A percentile compares a stretch with the other conserved stretches of the same genome.
Evolutionary conservation across 768 basidiomycete genomes (phyloP).

Genomic region (Fomitopsis serialis): DNA sequence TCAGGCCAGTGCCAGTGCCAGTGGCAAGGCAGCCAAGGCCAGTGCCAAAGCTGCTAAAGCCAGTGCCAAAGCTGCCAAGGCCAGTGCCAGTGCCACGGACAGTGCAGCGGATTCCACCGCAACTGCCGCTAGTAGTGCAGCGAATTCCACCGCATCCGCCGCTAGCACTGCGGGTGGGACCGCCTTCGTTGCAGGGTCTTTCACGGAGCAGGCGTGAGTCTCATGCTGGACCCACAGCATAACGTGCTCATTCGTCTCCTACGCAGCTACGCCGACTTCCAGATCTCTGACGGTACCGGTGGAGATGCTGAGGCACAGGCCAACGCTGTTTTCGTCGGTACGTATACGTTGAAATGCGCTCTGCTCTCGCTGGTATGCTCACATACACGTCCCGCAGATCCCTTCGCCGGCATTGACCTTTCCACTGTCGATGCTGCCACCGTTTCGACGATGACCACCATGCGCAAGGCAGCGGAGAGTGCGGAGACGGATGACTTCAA

Average conservation of each 20-base stretch:
- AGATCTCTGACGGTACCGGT: constrained; percentile 33
- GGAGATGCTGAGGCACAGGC: constrained; percentile 32
- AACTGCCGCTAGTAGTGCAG: background rate
- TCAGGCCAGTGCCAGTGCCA: no score
- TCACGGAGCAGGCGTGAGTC: background rate
- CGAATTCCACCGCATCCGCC: background rate
- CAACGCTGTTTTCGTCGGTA: constrained; percentile 32
- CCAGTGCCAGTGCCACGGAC: no score
- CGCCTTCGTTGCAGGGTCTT: background rate
- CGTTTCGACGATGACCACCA: constrained; percentile 22
- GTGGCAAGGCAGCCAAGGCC: no score
- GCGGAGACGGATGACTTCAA: constrained; percentile 34
- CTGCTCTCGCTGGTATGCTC: background rate
- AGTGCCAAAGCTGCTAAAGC: no score
- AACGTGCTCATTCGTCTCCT: background rate
- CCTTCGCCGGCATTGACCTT: constrained; percentile 29
- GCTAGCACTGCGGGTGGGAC: background rate
- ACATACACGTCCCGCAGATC: constrained; percentile 13
- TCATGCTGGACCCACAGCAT: background rate
- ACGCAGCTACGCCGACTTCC: constrained; percentile 33
- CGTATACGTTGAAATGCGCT: constrained; percentile 5
- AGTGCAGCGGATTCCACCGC: no score
- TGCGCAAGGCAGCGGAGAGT: constrained; percentile 33
- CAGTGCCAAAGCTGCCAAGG: no score
- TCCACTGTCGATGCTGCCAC: constrained; percentile 26